These are phyloP conservation scores for Acacia concinna DNA, from an alignment of 331 rosid genomes.

Conservation along the genomic window DNA sequence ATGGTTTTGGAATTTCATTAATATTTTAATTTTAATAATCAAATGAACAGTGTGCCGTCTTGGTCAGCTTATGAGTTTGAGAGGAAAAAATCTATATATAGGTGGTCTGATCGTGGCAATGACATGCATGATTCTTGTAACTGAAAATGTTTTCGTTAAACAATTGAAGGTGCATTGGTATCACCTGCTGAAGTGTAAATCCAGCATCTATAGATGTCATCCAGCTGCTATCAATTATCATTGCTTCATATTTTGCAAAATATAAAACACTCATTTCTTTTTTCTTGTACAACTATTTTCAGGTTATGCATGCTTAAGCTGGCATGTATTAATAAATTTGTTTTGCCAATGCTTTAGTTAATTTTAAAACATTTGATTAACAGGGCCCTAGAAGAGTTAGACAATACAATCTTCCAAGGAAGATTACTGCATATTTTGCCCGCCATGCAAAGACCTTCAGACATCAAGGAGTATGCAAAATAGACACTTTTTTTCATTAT, in stretches of 20 bases:
- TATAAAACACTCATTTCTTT: not conserved
- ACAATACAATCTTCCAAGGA: slow-evolving; percentile 84
- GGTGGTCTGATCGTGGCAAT: not conserved
- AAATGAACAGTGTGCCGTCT: not conserved
- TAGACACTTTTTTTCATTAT: not conserved
- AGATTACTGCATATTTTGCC: slow-evolving; percentile 90
- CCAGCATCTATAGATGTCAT: not conserved
- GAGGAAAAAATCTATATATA: not conserved
- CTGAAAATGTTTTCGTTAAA: slow-evolving; percentile 9
- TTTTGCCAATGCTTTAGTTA: slow-evolving; percentile 5
- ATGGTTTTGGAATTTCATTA: not conserved
- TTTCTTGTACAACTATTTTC: not conserved
- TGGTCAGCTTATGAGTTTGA: not conserved
- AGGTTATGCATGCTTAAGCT: slow-evolving; percentile 1
- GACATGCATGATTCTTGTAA: slow-evolving; percentile 12
- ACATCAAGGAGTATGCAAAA: slow-evolving; percentile 59
- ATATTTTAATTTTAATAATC: not conserved
- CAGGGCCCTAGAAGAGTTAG: slow-evolving; percentile 81
- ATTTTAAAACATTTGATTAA: slow-evolving; percentile 26
- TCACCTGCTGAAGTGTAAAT: not conserved
- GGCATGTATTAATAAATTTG: not conserved
- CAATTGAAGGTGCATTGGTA: slow-evolving; percentile 8
- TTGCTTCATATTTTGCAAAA: slow-evolving; percentile 10
- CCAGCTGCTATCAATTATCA: not conserved
- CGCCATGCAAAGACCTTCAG: slow-evolving; percentile 57